phyloP scores from a whole-genome alignment of 1,284 basidiomycete species.

The Sparassis latifolia region DNA sequence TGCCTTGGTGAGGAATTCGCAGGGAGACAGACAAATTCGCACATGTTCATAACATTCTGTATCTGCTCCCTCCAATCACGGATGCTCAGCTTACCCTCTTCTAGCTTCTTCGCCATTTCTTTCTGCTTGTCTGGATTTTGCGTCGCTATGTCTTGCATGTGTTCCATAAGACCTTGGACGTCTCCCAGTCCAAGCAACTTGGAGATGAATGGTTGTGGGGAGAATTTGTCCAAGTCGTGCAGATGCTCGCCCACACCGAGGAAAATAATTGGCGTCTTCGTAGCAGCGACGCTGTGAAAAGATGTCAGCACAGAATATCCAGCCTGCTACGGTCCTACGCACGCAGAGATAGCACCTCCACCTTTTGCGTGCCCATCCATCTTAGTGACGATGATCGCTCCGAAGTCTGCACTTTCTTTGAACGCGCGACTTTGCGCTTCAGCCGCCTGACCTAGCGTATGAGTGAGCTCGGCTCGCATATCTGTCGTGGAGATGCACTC shows the following conservation, averaged over 20 bases:
- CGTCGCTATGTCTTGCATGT: constrained; percentile 91
- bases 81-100: constrained; percentile 94
- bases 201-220: constrained; percentile 95
- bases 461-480: constrained; percentile 5
- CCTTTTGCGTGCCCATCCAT: constrained; percentile 99
- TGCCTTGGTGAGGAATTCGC: neutral
- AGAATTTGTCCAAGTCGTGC: constrained; percentile 92
- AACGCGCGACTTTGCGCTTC: constrained; percentile 95
- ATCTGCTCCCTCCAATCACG: constrained; percentile 98
- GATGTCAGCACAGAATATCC: constrained; percentile 8
- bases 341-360: constrained; percentile 99
- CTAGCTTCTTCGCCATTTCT: constrained; percentile 97
- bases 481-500: constrained; percentile 9
- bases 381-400: constrained; percentile 99
- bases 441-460: constrained; percentile 82
- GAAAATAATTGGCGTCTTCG: constrained; percentile 98
- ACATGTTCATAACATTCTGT: constrained; percentile 97
- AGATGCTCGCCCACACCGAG: constrained; percentile 97
- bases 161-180: constrained; percentile 94
- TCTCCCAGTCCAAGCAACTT: constrained; percentile 96
- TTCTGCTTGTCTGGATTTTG: constrained; percentile 96
- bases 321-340: constrained; percentile 26
- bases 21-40: constrained; percentile 22
- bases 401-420: constrained; percentile 97
- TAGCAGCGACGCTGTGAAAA: constrained; percentile 81